These are phyloP conservation scores for Leccinum fibrillosum DNA, from an alignment of 768 basidiomycete species.

Conservation along the genomic window DNA sequence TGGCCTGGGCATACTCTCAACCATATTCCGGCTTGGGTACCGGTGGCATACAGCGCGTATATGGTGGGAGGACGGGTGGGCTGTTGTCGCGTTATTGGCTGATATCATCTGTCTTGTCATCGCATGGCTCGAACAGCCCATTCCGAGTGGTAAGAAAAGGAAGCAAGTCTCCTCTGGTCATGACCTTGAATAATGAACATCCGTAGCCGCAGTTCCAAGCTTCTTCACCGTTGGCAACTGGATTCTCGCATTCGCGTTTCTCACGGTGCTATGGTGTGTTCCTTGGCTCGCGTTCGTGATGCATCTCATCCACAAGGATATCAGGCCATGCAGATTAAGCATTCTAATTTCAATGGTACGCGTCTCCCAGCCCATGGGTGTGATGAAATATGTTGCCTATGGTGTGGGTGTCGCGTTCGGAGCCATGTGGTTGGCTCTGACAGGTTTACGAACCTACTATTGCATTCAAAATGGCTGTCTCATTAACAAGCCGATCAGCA, in stretches of 20 bases:
- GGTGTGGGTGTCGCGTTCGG: background rate
- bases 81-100: background rate
- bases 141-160: background rate
- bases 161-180: background rate
- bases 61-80: background rate
- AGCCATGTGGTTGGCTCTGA: background rate
- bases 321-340: background rate
- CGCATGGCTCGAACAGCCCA: background rate
- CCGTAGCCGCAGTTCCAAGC: background rate
- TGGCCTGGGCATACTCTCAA: slow-evolving; percentile 1
- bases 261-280: slow-evolving; percentile 1
- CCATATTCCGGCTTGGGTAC: background rate
- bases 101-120: slow-evolving; percentile 1
- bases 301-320: background rate
- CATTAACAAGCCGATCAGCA: background rate
- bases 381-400: background rate
- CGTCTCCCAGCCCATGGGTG: background rate
- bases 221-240: background rate
- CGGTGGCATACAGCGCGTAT: background rate
- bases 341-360: background rate
- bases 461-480: background rate
- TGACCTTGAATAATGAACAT: background rate
- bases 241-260: background rate
- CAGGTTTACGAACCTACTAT: background rate
- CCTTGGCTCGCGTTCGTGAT: background rate